Evolutionary conservation across 345 rosid genomes (phyloP).

Genomic region (Gossypium rotundifolium): DNA sequence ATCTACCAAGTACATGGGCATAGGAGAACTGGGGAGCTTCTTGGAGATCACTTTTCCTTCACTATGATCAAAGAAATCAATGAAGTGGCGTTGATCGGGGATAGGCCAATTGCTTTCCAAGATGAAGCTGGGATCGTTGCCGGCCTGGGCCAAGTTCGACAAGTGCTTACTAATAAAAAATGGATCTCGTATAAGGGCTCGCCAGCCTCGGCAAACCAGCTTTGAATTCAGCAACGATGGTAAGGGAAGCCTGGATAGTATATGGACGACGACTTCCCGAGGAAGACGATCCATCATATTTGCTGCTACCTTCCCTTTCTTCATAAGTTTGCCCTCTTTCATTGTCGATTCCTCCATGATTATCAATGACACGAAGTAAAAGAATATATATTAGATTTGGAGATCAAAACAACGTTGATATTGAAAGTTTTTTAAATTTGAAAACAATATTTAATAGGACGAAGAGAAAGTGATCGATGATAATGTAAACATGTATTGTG

Average conservation of each 20-base stretch:
- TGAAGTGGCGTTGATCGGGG: conserved; percentile 40
- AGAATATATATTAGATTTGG: not conserved
- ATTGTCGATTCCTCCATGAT: conserved; percentile 7
- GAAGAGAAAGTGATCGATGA: not conserved
- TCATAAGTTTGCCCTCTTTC: conserved; percentile 19
- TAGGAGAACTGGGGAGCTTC: conserved; percentile 23
- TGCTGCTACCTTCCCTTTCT: conserved; percentile 8
- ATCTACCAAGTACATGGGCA: conserved; percentile 34
- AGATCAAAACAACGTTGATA: conserved; percentile 9
- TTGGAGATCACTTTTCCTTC: conserved; percentile 25
- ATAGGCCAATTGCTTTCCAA: conserved; percentile 49
- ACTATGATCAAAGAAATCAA: conserved; percentile 30
- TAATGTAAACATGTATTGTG: not conserved
- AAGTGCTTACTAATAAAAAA: conserved; percentile 24
- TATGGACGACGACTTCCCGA: conserved; percentile 44
- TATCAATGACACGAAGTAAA: not conserved
- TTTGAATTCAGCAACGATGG: conserved; percentile 43
- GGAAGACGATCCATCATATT: conserved; percentile 44
- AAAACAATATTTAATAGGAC: not conserved
- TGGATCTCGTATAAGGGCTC: conserved; percentile 31
- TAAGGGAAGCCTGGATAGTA: conserved; percentile 56
- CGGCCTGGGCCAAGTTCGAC: conserved; percentile 3
- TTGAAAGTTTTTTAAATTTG: conserved; percentile 18
- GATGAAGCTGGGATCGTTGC: conserved; percentile 40
- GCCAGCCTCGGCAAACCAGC: conserved; percentile 48